Conservation (phyloP, 768 basidiomycete species). For the Suillus clintonianus region DNA sequence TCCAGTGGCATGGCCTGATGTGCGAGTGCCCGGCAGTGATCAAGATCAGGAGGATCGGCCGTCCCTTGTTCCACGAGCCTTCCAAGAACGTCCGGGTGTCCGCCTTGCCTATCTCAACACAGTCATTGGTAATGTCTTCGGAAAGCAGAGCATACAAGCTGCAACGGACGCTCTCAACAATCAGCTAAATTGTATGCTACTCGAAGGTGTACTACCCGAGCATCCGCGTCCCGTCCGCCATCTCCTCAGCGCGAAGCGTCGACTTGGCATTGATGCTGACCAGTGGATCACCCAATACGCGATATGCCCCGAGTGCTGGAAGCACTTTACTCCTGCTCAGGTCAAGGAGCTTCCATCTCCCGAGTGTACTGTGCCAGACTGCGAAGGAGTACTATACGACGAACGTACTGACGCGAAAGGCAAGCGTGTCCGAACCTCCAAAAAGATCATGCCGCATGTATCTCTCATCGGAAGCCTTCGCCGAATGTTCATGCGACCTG, state of each 20-base stretch:
- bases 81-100: slow-evolving; percentile 8
- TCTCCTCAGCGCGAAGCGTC: slow-evolving; percentile 15
- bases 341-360: not conserved
- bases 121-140: slow-evolving; percentile 15
- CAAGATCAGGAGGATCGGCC: not conserved
- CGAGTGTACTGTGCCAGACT: not conserved
- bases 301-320: not conserved
- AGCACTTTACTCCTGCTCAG: not conserved
- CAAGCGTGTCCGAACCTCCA: not conserved
- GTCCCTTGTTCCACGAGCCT: not conserved
- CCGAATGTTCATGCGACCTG: not conserved
- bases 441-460: not conserved
- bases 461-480: not conserved
- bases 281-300: slow-evolving; percentile 22
- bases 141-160: slow-evolving; percentile 9
- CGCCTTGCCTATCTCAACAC: slow-evolving; percentile 1
- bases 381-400: not conserved
- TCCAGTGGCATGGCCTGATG: not conserved
- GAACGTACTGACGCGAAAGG: not conserved
- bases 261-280: slow-evolving; percentile 27
- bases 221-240: slow-evolving; percentile 7
- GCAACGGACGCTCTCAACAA: slow-evolving; percentile 10
- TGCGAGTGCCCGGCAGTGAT: not conserved
- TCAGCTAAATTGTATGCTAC: not conserved
- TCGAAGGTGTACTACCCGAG: slow-evolving; percentile 7